These are phyloP conservation scores for Rhynchospora tenuis DNA, from an alignment of 176 grass and related monocot species.

Conservation along the genomic window DNA sequence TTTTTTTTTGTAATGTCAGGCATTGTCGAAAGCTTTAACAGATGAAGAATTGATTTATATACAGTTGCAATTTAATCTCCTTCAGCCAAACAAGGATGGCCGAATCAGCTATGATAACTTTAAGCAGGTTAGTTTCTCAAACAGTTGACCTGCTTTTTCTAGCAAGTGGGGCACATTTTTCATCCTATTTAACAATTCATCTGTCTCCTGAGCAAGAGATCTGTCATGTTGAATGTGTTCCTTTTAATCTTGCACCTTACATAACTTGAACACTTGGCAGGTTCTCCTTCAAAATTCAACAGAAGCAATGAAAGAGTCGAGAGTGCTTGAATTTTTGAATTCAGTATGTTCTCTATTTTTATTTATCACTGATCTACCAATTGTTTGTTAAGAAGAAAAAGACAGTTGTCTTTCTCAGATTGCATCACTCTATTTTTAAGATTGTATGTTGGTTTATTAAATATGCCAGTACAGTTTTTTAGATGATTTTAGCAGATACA, in stretches of 20 bases:
- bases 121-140: conserved; percentile 45
- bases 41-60: conserved; percentile 92
- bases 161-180: not conserved
- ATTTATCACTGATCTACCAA: not conserved
- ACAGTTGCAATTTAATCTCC: conserved; percentile 67
- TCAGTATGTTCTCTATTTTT: conserved; percentile 35
- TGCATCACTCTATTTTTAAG: not conserved
- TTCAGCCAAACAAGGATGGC: conserved; percentile 81
- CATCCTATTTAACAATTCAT: not conserved
- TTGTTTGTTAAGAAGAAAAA: not conserved
- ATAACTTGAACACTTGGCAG: conserved; percentile 37
- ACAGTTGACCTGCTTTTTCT: not conserved
- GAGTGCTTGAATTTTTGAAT: conserved; percentile 61
- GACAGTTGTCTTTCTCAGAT: not conserved
- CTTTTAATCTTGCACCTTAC: not conserved
- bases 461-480: not conserved
- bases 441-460: not conserved
- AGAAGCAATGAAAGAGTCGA: conserved; percentile 74
- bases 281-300: conserved; percentile 54
- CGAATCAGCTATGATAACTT: conserved; percentile 72
- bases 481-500: not conserved
- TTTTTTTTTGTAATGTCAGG: conserved; percentile 41
- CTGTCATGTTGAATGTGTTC: not conserved
- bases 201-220: conserved; percentile 4
- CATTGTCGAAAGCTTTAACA: conserved; percentile 77